Percentiles rank a stretch among this genome's conserved stretches.
These are phyloP conservation scores for Pseudopithomyces chartarum DNA, from an alignment of 2,329 filamentous ascomycete genomes.

Conservation along the genomic window DNA sequence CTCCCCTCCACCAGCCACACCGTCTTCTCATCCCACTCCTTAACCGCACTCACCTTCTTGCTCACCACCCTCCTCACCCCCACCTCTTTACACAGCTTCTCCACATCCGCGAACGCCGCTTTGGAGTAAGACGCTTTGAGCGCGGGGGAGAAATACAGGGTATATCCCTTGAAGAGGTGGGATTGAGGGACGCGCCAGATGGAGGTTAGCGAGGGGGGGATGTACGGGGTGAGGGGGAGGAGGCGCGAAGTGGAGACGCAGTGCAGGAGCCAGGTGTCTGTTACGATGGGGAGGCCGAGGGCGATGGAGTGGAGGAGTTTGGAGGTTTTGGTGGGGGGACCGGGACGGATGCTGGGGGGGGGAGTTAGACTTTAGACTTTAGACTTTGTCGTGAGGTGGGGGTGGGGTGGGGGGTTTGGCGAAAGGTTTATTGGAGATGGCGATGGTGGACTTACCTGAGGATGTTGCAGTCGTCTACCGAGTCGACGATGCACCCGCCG, in stretches of 20 bases:
- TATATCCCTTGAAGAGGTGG: constrained; percentile 55
- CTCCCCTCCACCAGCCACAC: constrained; percentile 48
- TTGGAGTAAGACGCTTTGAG: constrained; percentile 38
- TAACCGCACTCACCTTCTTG: constrained; percentile 27
- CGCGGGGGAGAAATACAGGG: constrained; percentile 54
- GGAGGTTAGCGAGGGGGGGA: constrained; percentile 40
- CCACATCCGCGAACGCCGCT: constrained; percentile 43
- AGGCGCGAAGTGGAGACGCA: constrained; percentile 44
- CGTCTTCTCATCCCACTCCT: constrained; percentile 20
- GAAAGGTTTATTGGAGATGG: too few relatives aligned
- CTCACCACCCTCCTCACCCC: constrained; percentile 43
- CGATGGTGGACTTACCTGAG: constrained; percentile 32
- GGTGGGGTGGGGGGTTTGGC: background rate
- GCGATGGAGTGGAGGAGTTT: constrained; percentile 53
- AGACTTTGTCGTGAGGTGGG: background rate
- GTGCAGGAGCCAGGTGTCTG: constrained; percentile 52
- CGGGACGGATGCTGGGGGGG: constrained; percentile 42
- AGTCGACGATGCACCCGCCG: constrained; percentile 33
- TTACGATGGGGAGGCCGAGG: constrained; percentile 51
- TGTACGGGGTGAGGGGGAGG: constrained; percentile 40
- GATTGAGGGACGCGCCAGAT: constrained; percentile 42
- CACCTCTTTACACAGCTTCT: constrained; percentile 42
- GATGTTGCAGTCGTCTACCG: constrained; percentile 38
- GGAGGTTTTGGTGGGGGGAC: constrained; percentile 47
- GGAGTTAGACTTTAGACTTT: constrained; percentile 22